A percentile compares a stretch with the other conserved stretches of the same genome.
Evolutionary conservation across 176 grass and related monocot species (phyloP).

Genomic region (Eleusine coracana): DNA sequence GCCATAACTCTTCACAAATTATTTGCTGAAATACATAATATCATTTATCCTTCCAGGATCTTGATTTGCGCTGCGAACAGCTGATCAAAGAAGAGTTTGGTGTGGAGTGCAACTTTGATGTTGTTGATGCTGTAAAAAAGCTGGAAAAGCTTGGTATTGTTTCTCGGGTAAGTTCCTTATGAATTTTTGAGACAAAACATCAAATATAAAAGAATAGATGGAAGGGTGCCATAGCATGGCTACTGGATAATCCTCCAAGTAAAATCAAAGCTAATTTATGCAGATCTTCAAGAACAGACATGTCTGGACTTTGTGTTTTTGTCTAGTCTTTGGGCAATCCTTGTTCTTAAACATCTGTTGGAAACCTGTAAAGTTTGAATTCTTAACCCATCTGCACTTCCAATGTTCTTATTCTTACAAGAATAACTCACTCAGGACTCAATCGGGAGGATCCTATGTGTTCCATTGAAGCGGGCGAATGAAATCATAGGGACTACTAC

Average conservation of each 20-base stretch:
- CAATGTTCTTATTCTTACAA: not conserved
- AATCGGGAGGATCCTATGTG: constrained; percentile 61
- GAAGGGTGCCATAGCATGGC: not conserved
- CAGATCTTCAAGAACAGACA: constrained; percentile 2
- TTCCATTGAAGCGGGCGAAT: constrained; percentile 78
- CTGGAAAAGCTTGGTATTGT: constrained; percentile 91
- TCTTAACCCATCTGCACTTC: not conserved
- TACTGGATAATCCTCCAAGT: not conserved
- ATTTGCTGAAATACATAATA: not conserved
- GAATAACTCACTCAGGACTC: constrained; percentile 60
- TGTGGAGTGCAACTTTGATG: constrained; percentile 85
- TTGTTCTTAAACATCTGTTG: not conserved
- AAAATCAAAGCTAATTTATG: not conserved
- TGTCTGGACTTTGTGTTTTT: not conserved
- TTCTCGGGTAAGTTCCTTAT: constrained; percentile 65
- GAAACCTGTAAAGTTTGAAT: not conserved
- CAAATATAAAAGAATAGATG: not conserved
- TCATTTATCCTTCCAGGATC: constrained; percentile 57
- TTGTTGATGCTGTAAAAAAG: constrained; percentile 81
- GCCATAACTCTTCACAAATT: constrained; percentile 1
- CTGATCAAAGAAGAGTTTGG: constrained; percentile 84
- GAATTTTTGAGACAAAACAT: not conserved
- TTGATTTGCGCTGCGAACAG: constrained; percentile 77
- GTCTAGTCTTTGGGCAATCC: not conserved
- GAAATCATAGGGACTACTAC: constrained; percentile 93